These are phyloP conservation scores for Chaetomiaceae sp. DNA, from an alignment of 2,329 filamentous ascomycete species.

Conservation along the genomic window DNA sequence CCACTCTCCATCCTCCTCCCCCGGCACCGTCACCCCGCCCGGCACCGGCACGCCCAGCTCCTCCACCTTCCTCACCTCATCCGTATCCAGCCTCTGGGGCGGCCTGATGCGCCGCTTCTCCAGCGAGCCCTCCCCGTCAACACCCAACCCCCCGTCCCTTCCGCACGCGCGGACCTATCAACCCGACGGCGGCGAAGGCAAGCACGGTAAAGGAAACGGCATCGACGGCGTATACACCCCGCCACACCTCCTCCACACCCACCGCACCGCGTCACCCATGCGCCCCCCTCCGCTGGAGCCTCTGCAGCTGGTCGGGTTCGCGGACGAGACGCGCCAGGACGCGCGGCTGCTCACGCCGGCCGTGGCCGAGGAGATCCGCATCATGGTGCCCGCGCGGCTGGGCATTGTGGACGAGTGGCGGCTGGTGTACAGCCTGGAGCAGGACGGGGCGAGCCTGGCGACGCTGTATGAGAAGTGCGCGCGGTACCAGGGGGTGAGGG, in stretches of 20 bases:
- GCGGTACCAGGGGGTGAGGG: constrained; percentile 61
- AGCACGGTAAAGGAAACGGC: constrained; percentile 34
- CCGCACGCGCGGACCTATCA: constrained; percentile 26
- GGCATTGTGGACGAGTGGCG: constrained; percentile 86
- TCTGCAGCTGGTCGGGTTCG: constrained; percentile 64
- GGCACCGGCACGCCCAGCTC: constrained; percentile 24
- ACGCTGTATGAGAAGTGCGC: constrained; percentile 82
- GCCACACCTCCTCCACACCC: constrained; percentile 38
- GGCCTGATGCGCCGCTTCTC: constrained; percentile 67
- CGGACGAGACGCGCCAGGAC: constrained; percentile 51
- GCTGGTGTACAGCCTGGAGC: constrained; percentile 82
- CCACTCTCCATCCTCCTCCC: constrained; percentile 27
- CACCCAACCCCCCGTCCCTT: constrained; percentile 13
- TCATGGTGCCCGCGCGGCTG: constrained; percentile 79
- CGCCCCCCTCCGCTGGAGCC: constrained; percentile 86
- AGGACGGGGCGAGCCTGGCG: constrained; percentile 80
- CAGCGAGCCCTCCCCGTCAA: constrained; percentile 37
- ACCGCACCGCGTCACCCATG: constrained; percentile 69
- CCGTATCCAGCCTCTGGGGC: constrained; percentile 45
- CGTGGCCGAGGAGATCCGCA: constrained; percentile 87
- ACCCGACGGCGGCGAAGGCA: constrained; percentile 16
- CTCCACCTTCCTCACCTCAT: constrained; percentile 30
- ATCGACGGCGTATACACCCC: constrained; percentile 58
- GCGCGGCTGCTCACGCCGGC: constrained; percentile 65
- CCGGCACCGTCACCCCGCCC: constrained; percentile 29